phyloP scores from a whole-genome alignment of 176 grass and related monocot genomes.

The Panicum miliaceum region DNA sequence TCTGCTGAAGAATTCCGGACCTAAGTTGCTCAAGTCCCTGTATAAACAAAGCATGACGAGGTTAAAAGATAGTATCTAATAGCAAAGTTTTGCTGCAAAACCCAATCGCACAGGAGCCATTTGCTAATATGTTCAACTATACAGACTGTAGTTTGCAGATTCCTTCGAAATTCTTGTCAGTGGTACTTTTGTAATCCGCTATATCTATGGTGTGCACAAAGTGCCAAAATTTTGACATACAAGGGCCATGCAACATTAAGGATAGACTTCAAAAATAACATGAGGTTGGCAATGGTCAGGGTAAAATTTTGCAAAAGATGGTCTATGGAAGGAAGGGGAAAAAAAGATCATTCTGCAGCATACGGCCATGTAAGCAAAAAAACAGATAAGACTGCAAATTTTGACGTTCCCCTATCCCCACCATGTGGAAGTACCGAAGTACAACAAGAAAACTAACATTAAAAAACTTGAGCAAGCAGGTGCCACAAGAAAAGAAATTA shows the following conservation, averaged over 20 bases:
- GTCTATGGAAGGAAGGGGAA: neutral
- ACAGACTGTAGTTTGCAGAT: neutral
- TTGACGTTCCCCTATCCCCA: neutral
- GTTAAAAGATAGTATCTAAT: neutral
- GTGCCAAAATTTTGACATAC: neutral
- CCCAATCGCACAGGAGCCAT: constrained; percentile 19
- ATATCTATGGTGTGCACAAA: neutral
- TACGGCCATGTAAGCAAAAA: constrained; percentile 16
- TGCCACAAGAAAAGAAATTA: neutral
- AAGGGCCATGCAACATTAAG: neutral
- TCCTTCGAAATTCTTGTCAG: constrained; percentile 15
- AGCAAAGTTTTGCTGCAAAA: too few species aligned
- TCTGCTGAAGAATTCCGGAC: constrained; percentile 72
- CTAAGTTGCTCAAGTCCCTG: constrained; percentile 80
- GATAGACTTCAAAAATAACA: constrained; percentile 15
- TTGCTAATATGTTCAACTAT: constrained; percentile 1
- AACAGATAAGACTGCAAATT: constrained; percentile 1
- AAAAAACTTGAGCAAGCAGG: constrained; percentile 27
- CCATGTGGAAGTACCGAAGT: neutral
- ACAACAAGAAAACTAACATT: constrained; percentile 9
- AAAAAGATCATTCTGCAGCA: neutral
- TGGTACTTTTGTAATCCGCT: neutral
- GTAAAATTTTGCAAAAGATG: constrained; percentile 17
- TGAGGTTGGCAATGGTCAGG: neutral
- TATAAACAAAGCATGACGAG: constrained; percentile 23